These are phyloP conservation scores for Stephania japonica DNA, from an alignment of 164 flowering plant genomes.

Conservation along the genomic window DNA sequence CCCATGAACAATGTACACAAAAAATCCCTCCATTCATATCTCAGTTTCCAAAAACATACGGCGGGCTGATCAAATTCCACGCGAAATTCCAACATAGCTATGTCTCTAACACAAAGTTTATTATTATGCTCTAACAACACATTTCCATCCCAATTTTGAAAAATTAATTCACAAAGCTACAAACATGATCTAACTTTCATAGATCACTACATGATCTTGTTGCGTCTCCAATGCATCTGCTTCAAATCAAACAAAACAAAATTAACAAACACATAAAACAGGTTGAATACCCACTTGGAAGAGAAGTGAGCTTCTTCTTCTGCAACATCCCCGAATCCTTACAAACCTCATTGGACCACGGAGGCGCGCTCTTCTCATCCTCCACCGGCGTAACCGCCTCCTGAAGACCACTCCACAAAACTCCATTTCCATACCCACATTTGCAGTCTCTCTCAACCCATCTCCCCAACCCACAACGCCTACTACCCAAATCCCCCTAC, in stretches of 20 bases:
- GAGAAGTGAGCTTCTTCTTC: slow-evolving; percentile 31
- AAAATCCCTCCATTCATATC: not conserved
- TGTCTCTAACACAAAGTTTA: not conserved
- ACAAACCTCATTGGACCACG: not conserved
- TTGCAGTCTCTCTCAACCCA: not conserved
- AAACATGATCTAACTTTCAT: not conserved
- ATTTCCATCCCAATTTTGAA: not conserved
- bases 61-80: no score
- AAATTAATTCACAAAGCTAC: not conserved
- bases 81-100: not conserved
- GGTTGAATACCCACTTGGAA: slow-evolving; percentile 33
- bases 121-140: not conserved
- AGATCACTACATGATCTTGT: not conserved
- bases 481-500: slow-evolving; percentile 15
- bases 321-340: slow-evolving; percentile 15
- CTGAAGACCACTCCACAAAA: slow-evolving; percentile 2
- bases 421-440: not conserved
- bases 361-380: slow-evolving; percentile 16
- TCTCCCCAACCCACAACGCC: slow-evolving; percentile 8
- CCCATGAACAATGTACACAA: not conserved
- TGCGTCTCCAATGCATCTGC: not conserved
- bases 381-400: slow-evolving; percentile 20
- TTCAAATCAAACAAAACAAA: not conserved
- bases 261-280: not conserved
- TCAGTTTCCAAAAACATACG: no score